Percentiles rank a stretch among this genome's conserved stretches.
Conservation (phyloP, 1,139 yeast species). For the Keqinozyma sinolaborantium region DNA sequence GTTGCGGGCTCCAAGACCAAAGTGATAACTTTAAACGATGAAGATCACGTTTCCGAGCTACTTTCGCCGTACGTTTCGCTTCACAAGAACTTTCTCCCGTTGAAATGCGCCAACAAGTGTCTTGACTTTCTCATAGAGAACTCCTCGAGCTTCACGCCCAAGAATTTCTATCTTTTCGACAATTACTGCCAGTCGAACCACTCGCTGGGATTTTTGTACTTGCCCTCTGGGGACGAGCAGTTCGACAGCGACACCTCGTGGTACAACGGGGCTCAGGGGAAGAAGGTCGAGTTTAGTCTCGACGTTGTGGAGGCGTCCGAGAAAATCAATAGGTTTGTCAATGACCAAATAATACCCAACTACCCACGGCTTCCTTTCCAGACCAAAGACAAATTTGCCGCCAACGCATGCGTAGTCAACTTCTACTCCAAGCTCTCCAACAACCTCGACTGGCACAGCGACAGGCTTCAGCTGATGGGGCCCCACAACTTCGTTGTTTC, state of each 20-base stretch:
- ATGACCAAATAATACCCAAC: slow-evolving; percentile 26
- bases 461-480: slow-evolving; percentile 64
- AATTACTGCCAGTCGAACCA: slow-evolving; percentile 57
- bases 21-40: slow-evolving; percentile 14
- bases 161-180: slow-evolving; percentile 58
- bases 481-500: slow-evolving; percentile 68
- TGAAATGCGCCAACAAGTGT: slow-evolving; percentile 41
- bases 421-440: slow-evolving; percentile 45
- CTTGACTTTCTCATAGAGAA: slow-evolving; percentile 38
- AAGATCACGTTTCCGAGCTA: slow-evolving; percentile 37
- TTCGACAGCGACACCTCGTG: slow-evolving; percentile 25
- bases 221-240: slow-evolving; percentile 13
- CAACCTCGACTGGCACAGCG: slow-evolving; percentile 71
- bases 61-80: slow-evolving; percentile 46
- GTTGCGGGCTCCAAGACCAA: slow-evolving; percentile 14
- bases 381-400: slow-evolving; percentile 39
- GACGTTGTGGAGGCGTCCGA: slow-evolving; percentile 37
- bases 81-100: slow-evolving; percentile 49
- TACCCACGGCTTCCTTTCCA: slow-evolving; percentile 23
- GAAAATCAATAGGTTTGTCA: slow-evolving; percentile 41
- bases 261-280: slow-evolving; percentile 9
- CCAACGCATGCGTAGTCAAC: slow-evolving; percentile 53
- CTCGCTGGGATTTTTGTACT: slow-evolving; percentile 32
- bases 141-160: slow-evolving; percentile 30
- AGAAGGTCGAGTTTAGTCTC: slow-evolving; percentile 5